Evolutionary conservation across 1,284 basidiomycete genomes (phyloP), one percentile per base, ranked within the genome.

Genomic region (Puccinia brachypodii): DNA sequence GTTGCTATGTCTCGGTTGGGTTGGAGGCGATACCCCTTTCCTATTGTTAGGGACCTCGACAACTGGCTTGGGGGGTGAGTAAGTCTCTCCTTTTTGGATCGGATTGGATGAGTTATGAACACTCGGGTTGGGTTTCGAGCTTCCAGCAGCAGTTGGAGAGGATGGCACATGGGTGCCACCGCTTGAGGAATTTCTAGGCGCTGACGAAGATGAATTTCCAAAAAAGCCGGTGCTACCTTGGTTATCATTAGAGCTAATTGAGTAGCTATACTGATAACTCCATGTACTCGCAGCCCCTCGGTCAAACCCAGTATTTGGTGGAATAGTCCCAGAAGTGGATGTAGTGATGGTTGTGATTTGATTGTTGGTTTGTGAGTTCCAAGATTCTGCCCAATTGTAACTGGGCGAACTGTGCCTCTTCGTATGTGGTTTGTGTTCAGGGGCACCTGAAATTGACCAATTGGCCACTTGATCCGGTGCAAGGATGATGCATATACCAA

Each of bases 221-320:
- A n/a, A 68, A 44, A n/a, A 68, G 40, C 22, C 33, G 42, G 40
- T 3, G n/a, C 25, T 16, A 68, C 44, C 11, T 42, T 68, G 38
- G 38, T 19, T 36, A 31, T 72, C 69, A 50, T n/a, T 16, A 16
- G 53, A 58, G 33, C 58, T 62, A 60, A 38, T 60, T 11, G 73
- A 75, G 36, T 75, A 75, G 38, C 73, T 42, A 42, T 75, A 75
- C n/a, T 42, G 33, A 44, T 75, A 75, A 60, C 53, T 75, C 73
- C 73, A 75, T 58, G 53, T 40, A 60, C 33, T 75, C 25, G 73
- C 14, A 60, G 40, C 73, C 25, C 53, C 73, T 40, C 60, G 73
- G 38, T 40, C 11, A 31, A 75, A 42, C 4, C 50, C 50, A 36
- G 40, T 3, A 58, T 75, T 44, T 8, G 50, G 50, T 75, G 73